phyloP scores from a whole-genome alignment of 139 green algal species.

The Tetradesmus obliquus region DNA sequence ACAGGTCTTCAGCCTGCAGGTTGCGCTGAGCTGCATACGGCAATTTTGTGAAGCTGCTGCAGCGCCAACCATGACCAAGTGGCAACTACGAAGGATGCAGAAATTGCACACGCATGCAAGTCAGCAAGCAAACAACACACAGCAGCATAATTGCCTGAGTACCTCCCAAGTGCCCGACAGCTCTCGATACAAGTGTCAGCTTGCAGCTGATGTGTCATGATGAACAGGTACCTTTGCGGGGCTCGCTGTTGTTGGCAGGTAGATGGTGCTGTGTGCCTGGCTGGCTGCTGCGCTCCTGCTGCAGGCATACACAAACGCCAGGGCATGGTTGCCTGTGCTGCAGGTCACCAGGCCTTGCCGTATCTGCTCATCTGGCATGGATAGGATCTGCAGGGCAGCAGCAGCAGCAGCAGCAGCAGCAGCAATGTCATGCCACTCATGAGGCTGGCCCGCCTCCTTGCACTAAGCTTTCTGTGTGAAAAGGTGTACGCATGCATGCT shows the following conservation, averaged over 20 bases:
- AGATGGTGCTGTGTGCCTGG: constrained; percentile 50
- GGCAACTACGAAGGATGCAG: neutral
- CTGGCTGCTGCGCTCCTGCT: neutral
- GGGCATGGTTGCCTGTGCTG: constrained; percentile 76
- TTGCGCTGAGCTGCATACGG: no score
- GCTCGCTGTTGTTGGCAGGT: constrained; percentile 58
- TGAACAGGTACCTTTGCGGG: constrained; percentile 49
- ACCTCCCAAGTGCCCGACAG: neutral
- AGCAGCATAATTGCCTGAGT: no score
- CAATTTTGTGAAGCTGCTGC: neutral
- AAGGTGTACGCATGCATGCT: no score
- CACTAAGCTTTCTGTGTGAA: no score
- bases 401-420: no score
- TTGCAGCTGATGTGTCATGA: neutral
- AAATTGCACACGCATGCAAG: neutral
- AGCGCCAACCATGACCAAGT: neutral
- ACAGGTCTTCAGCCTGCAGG: neutral
- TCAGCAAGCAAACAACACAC: no score
- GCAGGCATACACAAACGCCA: constrained; percentile 70
- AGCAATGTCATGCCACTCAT: neutral
- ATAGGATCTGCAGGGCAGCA: constrained; percentile 53
- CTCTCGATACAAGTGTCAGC: neutral
- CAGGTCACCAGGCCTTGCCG: constrained; percentile 56
- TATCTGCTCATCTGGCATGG: constrained; percentile 45
- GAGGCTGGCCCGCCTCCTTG: no score